Conservation (phyloP, 2,329 filamentous ascomycete species). For the Aspergillus eucalypticola region DNA sequence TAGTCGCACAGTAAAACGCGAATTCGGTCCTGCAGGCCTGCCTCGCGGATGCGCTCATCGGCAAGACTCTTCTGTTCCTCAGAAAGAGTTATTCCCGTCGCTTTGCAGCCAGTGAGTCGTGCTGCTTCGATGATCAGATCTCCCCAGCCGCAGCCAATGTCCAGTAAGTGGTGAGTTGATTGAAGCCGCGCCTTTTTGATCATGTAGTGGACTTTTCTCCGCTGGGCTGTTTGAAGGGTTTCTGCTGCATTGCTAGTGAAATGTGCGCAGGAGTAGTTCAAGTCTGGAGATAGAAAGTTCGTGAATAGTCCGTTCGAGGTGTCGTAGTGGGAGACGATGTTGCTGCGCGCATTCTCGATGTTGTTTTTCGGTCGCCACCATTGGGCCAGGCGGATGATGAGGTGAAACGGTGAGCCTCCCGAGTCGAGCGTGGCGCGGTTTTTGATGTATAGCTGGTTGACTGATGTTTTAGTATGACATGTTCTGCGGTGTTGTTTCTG, state of each 20-base stretch:
- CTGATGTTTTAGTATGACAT: neutral
- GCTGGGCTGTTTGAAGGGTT: conserved; percentile 58
- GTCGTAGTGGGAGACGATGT: conserved; percentile 73
- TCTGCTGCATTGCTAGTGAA: conserved; percentile 58
- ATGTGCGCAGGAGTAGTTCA: conserved; percentile 57
- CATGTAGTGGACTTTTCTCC: conserved; percentile 66
- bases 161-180: conserved; percentile 66
- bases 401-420: conserved; percentile 10
- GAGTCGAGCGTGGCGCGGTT: conserved; percentile 54
- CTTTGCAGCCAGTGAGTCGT: conserved; percentile 63
- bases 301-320: conserved; percentile 52
- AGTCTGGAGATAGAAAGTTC: conserved; percentile 28
- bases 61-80: conserved; percentile 69
- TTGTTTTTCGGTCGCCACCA: conserved; percentile 61
- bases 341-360: conserved; percentile 60
- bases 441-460: conserved; percentile 64
- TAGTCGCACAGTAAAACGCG: conserved; percentile 70
- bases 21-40: conserved; percentile 62
- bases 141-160: conserved; percentile 77
- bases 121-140: conserved; percentile 72
- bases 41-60: conserved; percentile 63
- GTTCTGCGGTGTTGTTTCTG: neutral
- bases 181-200: conserved; percentile 66
- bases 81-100: conserved; percentile 69
- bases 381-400: conserved; percentile 31